Conservation (phyloP, 371 early-diverging fungal species). For the Mucor mucedo region DNA sequence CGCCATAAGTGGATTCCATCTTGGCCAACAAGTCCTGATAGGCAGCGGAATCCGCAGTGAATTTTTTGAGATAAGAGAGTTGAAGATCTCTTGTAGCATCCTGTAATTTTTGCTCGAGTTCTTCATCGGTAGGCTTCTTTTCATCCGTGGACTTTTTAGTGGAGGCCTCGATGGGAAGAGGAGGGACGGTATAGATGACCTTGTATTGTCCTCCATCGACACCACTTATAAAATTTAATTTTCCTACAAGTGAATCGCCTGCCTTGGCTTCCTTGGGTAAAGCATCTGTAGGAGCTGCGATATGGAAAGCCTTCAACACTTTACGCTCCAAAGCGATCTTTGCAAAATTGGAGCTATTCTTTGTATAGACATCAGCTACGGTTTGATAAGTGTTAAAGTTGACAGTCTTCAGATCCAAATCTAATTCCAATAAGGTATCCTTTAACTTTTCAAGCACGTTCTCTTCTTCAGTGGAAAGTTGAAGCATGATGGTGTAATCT, state of each 20-base stretch:
- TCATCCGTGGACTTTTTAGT: conserved; percentile 28
- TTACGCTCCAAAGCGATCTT: conserved; percentile 47
- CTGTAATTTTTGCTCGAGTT: conserved; percentile 60
- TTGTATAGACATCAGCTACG: conserved; percentile 60
- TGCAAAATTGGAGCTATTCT: conserved; percentile 45
- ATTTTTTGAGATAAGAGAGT: conserved; percentile 82
- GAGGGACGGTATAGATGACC: conserved; percentile 66
- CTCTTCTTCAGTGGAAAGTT: conserved; percentile 72
- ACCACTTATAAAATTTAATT: conserved; percentile 58
- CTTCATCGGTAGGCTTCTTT: conserved; percentile 52
- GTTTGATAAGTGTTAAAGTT: conserved; percentile 58
- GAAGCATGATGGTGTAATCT: conserved; percentile 82
- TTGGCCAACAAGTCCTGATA: conserved; percentile 62
- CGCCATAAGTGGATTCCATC: conserved; percentile 61
- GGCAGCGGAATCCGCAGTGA: conserved; percentile 58
- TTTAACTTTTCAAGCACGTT: conserved; percentile 76
- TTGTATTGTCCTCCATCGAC: conserved; percentile 68
- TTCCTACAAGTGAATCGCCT: conserved; percentile 83
- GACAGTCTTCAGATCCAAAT: conserved; percentile 66
- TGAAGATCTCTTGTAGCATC: conserved; percentile 81
- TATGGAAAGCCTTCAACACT: conserved; percentile 40
- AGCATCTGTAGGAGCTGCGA: conserved; percentile 44
- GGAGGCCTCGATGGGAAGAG: conserved; percentile 28
- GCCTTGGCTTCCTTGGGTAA: conserved; percentile 77
- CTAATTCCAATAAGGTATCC: conserved; percentile 65